These are phyloP conservation scores for Camellia sinensis DNA, from an alignment of 148 eudicot genomes.

Conservation along the genomic window DNA sequence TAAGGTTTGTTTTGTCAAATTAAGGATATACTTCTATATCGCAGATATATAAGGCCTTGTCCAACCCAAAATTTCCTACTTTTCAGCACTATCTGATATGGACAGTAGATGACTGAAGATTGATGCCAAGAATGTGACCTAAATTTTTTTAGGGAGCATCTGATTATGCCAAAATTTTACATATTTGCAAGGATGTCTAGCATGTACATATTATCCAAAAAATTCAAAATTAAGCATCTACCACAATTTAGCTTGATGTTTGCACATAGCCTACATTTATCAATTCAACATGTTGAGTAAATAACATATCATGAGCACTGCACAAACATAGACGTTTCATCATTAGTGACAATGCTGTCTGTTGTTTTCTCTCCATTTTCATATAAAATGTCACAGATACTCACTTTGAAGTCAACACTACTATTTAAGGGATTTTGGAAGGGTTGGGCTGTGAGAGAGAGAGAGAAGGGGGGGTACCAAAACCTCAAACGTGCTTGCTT, in stretches of 20 bases:
- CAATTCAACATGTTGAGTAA: not conserved
- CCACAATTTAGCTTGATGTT: too few species aligned
- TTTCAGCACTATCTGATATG: not conserved
- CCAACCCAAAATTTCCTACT: not conserved
- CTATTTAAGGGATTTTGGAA: too few species aligned
- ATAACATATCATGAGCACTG: not conserved
- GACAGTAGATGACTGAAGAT: not conserved
- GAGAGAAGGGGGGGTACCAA: too few species aligned
- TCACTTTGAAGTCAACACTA: not conserved
- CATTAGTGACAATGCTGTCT: not conserved
- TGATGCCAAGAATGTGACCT: not conserved
- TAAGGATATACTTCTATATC: not conserved
- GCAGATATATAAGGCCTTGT: not conserved
- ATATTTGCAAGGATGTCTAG: too few species aligned
- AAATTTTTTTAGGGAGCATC: too few species aligned
- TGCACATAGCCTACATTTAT: too few species aligned
- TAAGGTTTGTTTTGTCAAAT: not conserved
- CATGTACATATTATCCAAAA: too few species aligned
- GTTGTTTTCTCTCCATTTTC: too few species aligned
- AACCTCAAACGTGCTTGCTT: too few species aligned
- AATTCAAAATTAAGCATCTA: too few species aligned
- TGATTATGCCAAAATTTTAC: too few species aligned
- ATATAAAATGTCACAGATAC: not conserved
- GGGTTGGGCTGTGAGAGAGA: too few species aligned
- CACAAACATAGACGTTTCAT: not conserved